phyloP scores from a whole-genome alignment of 78 protist species.

The Dictyostelium citrinum region DNA sequence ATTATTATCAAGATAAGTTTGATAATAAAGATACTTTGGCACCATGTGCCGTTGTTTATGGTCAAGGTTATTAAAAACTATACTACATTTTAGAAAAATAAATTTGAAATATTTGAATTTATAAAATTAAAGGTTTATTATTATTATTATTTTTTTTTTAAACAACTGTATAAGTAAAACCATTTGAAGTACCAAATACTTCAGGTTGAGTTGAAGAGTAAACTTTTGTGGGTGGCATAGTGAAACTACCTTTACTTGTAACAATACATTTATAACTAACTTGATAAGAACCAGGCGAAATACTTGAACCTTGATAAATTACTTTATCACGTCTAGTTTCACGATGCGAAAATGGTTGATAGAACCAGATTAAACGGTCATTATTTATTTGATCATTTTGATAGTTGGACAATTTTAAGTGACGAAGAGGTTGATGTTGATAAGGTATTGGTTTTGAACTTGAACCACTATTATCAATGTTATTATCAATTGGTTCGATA shows the following conservation, averaged over 20 bases:
- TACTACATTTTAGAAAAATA: too few relatives aligned
- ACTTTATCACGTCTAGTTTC: constrained; percentile 47
- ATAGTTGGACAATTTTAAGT: background rate
- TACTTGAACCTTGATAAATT: constrained; percentile 24
- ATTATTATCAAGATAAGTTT: constrained; percentile 27
- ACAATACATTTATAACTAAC: constrained; percentile 48
- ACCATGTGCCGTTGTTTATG: constrained; percentile 63
- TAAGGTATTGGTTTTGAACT: background rate
- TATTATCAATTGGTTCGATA: constrained; percentile 61
- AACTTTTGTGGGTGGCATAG: constrained; percentile 61
- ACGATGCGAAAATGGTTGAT: constrained; percentile 30
- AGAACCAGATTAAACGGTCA: constrained; percentile 12
- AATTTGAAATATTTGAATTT: too few relatives aligned
- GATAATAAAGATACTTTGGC: background rate
- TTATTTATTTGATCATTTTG: background rate
- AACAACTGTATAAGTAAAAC: background rate
- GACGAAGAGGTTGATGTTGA: background rate
- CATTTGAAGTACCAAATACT: constrained; percentile 48
- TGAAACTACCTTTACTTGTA: constrained; percentile 35
- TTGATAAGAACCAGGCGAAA: constrained; percentile 39
- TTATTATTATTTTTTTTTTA: background rate
- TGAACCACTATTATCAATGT: constrained; percentile 4
- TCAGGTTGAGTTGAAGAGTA: constrained; percentile 63
- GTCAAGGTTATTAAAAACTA: background rate
- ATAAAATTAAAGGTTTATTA: background rate